Evolutionary conservation across 768 basidiomycete genomes (phyloP), one percentile per base, ranked within the genome.

Genomic region (Trametes punicea): DNA sequence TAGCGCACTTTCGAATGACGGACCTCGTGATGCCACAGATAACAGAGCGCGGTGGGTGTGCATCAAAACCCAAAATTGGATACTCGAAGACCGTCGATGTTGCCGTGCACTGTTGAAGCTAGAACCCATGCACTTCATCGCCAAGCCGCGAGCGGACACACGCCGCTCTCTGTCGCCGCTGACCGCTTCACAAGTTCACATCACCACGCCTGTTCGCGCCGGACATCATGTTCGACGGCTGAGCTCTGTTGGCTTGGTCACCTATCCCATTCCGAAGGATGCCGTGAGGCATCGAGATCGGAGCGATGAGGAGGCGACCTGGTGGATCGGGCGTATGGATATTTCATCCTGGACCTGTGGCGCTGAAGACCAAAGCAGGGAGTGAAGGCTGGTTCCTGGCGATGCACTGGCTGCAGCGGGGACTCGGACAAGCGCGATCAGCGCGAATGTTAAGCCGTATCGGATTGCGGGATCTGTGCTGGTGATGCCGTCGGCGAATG

Each of bases 381-480:
- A 30, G 26, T 15, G 16, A n/a, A 46, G 16, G 16, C 40, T 39
- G 39, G 33, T 44, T 45, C 51, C 41, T 52, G 44, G 52, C 42
- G 33, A 21, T 45, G 25, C 52, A 45, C 20, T 25, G 31, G 18
- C 21, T 31, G 18, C n/a, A n/a, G 23, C 5, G 34, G 21, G 23
- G 6, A 11, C 13, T 13, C 31, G 20, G 2, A 42, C 16, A 16
- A 21, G 33, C 30, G 23, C 51, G 51, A 54, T 54, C 44, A 54
- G 18, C 45, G 16, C 52, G 18, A 40, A 38, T 45, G 31, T 53
- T 54, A 34, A 54, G 52, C 52, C 52, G 52, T 54, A 54, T 46
- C 52, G 52, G 52, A 54, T 26, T 26, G 16, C 33, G 39, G 8
- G 34, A 46, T 54, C 44, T 54, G 13, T 36, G 18, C 33, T 23